Evolutionary conservation across 192 early-diverging fungal genomes (phyloP), one percentile per base, ranked within the genome.

Genomic region (Allomyces macrogynus): DNA sequence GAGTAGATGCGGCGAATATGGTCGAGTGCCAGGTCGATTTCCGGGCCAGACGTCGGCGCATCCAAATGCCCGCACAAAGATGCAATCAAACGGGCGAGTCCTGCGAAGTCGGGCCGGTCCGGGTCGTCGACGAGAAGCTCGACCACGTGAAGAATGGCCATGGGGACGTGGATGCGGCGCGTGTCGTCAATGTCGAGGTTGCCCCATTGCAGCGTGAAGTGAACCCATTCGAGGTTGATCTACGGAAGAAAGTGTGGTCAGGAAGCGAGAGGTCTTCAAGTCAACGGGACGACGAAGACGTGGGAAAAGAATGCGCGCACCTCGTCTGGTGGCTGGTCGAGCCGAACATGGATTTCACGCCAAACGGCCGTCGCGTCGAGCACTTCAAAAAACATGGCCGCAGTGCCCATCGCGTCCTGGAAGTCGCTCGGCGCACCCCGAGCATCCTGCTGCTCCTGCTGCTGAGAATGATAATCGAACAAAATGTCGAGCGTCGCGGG

Each of bases 361-460:
- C 90, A 93, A 14, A 89, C 81, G n/a, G 88, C 69, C 63, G 84
- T 85, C 7, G 91, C 89, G 44, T 91, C 87, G n/a, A 90, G 76
- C 83, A 89, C 86, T 65, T 91, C 89, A 24, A 96, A 72, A 73
- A 90, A 88, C 90, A 92, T 92, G 32, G 83, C 86, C 1, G 87
- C 88, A 16, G 87, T 86, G 71, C 7, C 32, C 32, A 40, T 40
- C 32, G 32, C 8, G 7, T 40, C 4, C 3, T 40, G 32, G 32
- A 8, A 40, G 32, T 40, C 32, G 32, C 32, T 40, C 32, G 32
- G 32, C 7, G 32, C 32, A 40, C 32, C 32, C 7, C 7, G 32
- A 8, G 32, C 32, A 40, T 40, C 32, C 32, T 8, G 32, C 32
- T 89, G 89, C 22, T 86, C 75, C 23, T 92, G 72, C 80, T 87